phyloP scores from a whole-genome alignment of 306 rosid species.

The Hippophae tibetana region DNA sequence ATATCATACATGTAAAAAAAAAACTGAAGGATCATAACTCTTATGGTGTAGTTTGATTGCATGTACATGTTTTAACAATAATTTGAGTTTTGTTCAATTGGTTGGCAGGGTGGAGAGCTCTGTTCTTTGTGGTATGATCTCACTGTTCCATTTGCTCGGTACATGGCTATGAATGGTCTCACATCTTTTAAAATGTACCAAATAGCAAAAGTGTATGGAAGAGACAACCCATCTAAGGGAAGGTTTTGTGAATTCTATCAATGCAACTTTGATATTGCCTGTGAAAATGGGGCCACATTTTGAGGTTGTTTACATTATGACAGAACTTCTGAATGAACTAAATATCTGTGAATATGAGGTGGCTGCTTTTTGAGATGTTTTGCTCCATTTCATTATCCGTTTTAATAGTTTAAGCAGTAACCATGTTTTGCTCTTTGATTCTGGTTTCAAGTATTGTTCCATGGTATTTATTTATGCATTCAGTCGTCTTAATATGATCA shows the following conservation, averaged over 20 bases:
- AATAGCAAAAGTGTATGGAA: too few species aligned
- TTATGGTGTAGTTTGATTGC: background rate
- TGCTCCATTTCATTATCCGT: background rate
- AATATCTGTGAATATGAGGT: conserved; percentile 86
- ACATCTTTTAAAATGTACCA: conserved; percentile 30
- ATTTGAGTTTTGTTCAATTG: background rate
- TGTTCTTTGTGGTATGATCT: conserved; percentile 76
- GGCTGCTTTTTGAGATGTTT: conserved; percentile 8
- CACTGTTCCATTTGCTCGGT: conserved; percentile 92
- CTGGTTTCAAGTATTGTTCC: background rate
- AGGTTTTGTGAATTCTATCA: too few species aligned
- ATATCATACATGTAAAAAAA: too few species aligned
- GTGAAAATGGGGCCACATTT: conserved; percentile 78
- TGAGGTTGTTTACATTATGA: conserved; percentile 73
- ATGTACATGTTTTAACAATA: too few species aligned
- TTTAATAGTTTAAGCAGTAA: background rate
- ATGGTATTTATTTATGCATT: too few species aligned
- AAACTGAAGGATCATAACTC: too few species aligned
- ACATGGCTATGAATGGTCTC: conserved; percentile 79
- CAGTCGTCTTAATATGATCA: background rate
- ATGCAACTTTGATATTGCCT: too few species aligned
- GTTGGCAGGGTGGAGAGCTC: conserved; percentile 84
- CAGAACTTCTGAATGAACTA: conserved; percentile 85
- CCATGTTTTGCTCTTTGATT: background rate
- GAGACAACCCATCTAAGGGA: too few species aligned